Evolutionary conservation across 768 basidiomycete species (phyloP).

Genomic region (Pleurotus salmoneostramineus): DNA sequence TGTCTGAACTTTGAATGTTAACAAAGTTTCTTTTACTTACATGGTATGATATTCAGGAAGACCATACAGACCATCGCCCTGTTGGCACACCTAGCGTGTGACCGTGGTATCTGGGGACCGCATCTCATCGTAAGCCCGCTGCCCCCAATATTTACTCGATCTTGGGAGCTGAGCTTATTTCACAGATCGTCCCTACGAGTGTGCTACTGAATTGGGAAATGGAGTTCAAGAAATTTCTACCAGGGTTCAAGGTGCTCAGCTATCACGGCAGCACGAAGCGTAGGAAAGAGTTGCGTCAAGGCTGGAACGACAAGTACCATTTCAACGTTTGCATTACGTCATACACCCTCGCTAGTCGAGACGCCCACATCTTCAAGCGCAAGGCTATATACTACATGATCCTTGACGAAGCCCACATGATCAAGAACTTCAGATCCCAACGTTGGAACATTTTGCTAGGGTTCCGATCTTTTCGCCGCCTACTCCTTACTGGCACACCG

Average conservation of each 20-base stretch:
- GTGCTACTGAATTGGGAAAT: constrained; percentile 95
- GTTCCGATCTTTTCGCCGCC: constrained; percentile 81
- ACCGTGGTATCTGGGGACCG: constrained; percentile 88
- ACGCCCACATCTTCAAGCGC: constrained; percentile 88
- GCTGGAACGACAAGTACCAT: constrained; percentile 85
- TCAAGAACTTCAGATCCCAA: constrained; percentile 95
- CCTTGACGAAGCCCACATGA: constrained; percentile 95
- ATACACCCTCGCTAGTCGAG: constrained; percentile 88
- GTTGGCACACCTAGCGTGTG: constrained; percentile 88
- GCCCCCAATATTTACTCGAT: not conserved
- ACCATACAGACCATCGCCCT: constrained; percentile 97
- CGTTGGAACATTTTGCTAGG: constrained; percentile 90
- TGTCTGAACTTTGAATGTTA: not conserved
- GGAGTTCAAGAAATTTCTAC: constrained; percentile 96
- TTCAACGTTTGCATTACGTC: constrained; percentile 97
- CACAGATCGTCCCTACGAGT: constrained; percentile 82
- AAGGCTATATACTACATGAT: constrained; percentile 97
- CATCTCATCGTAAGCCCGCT: constrained; percentile 68
- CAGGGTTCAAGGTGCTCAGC: constrained; percentile 80
- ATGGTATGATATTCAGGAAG: constrained; percentile 47
- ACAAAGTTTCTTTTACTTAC: constrained; percentile 4
- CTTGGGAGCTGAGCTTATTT: constrained; percentile 13
- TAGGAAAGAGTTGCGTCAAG: constrained; percentile 83
- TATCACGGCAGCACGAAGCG: constrained; percentile 91
- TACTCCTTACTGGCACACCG: constrained; percentile 94